phyloP scores from a whole-genome alignment of 148 eudicot species.

The Chenopodium berlandieri region DNA sequence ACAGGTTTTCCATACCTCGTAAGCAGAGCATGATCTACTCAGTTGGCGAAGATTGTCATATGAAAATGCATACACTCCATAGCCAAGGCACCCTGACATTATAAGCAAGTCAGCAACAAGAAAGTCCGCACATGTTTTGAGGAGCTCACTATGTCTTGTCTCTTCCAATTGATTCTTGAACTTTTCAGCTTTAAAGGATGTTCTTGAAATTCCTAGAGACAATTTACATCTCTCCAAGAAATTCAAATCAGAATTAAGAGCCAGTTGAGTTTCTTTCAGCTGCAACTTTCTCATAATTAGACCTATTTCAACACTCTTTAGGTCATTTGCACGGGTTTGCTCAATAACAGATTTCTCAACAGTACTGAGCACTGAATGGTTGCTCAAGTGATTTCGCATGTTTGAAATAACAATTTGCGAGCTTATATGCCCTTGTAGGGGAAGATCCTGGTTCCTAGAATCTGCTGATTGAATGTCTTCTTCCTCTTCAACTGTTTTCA shows the following conservation, averaged over 20 bases:
- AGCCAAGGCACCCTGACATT: constrained; percentile 59
- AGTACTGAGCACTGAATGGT: constrained; percentile 38
- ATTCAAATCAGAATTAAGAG: constrained; percentile 58
- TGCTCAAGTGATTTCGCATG: constrained; percentile 15
- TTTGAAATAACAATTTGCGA: constrained; percentile 45
- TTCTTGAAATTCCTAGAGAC: constrained; percentile 71
- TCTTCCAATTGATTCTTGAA: constrained; percentile 74
- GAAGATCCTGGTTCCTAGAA: constrained; percentile 36
- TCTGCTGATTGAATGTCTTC: constrained; percentile 31
- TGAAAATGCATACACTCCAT: constrained; percentile 74
- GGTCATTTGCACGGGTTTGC: constrained; percentile 77
- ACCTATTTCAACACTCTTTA: constrained; percentile 68
- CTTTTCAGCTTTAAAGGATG: constrained; percentile 71
- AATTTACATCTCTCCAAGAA: constrained; percentile 70
- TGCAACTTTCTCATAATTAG: constrained; percentile 62
- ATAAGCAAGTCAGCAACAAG: constrained; percentile 76
- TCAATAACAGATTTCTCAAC: constrained; percentile 68
- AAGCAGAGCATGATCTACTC: constrained; percentile 63
- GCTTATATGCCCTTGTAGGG: constrained; percentile 33
- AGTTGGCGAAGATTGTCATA: constrained; percentile 65
- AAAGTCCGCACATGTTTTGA: constrained; percentile 65
- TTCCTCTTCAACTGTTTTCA: constrained; percentile 30
- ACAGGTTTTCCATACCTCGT: constrained; percentile 42
- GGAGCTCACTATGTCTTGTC: constrained; percentile 65
- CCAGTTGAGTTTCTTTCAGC: constrained; percentile 65